phyloP scores from a whole-genome alignment of 768 basidiomycete species.

The Panaeolus papilionaceus region DNA sequence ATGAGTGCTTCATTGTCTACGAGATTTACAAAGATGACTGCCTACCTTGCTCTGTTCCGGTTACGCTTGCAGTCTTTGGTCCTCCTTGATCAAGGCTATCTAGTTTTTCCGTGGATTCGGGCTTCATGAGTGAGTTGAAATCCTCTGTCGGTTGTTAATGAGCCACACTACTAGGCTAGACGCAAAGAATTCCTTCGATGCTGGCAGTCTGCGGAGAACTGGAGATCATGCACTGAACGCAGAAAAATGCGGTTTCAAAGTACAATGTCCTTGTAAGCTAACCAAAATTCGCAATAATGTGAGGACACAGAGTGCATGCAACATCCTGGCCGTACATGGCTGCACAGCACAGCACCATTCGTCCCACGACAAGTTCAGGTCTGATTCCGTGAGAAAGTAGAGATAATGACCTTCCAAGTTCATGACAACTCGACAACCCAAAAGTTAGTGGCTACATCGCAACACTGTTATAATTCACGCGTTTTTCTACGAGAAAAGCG shows the following conservation, averaged over 20 bases:
- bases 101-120: not conserved
- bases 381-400: not conserved
- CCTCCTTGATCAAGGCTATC: not conserved
- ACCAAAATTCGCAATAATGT: too few relatives aligned
- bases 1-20: not conserved
- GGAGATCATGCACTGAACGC: too few relatives aligned
- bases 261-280: too few relatives aligned
- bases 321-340: not conserved
- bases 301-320: too few relatives aligned
- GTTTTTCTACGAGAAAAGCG: not conserved
- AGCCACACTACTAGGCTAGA: not conserved
- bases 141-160: not conserved
- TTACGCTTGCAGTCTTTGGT: not conserved
- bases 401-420: not conserved
- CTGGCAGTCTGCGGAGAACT: too few relatives aligned
- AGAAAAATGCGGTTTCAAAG: too few relatives aligned
- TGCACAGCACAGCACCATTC: not conserved
- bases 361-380: not conserved
- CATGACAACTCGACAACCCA: not conserved
- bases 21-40: not conserved
- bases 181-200: not conserved
- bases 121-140: not conserved
- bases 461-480: not conserved
- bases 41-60: not conserved
- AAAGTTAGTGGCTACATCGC: not conserved